Evolutionary conservation across 2,329 filamentous ascomycete species (phyloP).

Genomic region (Domatiomyces globalis): DNA sequence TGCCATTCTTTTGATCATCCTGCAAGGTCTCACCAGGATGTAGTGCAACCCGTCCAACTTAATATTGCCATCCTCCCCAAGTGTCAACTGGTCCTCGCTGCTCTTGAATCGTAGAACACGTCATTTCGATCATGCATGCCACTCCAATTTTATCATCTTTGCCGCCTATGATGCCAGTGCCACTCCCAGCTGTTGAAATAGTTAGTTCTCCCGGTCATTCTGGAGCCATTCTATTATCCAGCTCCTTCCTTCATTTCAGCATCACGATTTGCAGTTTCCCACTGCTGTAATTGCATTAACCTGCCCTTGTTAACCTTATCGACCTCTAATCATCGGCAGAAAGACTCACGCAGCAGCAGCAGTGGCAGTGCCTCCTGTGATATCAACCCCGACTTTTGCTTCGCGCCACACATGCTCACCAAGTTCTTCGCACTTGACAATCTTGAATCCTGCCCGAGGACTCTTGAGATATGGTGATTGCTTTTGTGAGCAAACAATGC

Average conservation of each 20-base stretch:
- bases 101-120: neutral
- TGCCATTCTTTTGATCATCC: neutral
- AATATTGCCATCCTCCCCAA: neutral
- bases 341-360: neutral
- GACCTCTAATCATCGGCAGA: neutral
- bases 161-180: neutral
- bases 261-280: neutral
- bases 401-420: slow-evolving; percentile 8
- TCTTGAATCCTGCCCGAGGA: slow-evolving; percentile 15
- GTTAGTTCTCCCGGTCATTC: neutral
- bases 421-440: slow-evolving; percentile 17
- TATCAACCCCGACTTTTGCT: neutral
- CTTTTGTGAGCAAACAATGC: slow-evolving; percentile 18
- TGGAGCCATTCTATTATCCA: neutral
- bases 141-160: neutral
- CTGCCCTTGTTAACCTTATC: neutral
- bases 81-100: neutral
- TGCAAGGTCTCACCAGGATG: neutral
- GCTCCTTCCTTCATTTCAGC: neutral
- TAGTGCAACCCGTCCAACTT: neutral
- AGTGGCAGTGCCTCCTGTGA: neutral
- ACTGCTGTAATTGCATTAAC: neutral
- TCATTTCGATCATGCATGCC: neutral
- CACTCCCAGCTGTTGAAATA: neutral
- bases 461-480: slow-evolving; percentile 17